Conservation (phyloP, 805 yeast genomes). For the Saccharomycopsis sp. region DNA sequence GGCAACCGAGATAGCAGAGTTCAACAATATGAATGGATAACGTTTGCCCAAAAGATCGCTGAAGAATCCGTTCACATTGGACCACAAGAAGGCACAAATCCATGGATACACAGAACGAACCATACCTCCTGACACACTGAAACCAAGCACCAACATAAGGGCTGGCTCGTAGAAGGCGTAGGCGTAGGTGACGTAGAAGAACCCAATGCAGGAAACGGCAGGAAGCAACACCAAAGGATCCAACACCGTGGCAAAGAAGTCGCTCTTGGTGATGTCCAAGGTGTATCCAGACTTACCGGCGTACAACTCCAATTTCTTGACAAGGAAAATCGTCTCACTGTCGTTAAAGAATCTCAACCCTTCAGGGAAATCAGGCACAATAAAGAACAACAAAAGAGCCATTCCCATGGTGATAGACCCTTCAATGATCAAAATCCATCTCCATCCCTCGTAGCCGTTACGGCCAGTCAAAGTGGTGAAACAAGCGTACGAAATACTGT, state of each 20-base stretch:
- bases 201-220: slow-evolving; percentile 56
- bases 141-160: slow-evolving; percentile 36
- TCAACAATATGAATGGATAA: slow-evolving; percentile 33
- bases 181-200: slow-evolving; percentile 62
- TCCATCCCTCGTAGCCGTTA: slow-evolving; percentile 37
- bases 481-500: slow-evolving; percentile 38
- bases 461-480: slow-evolving; percentile 27
- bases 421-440: slow-evolving; percentile 47
- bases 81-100: slow-evolving; percentile 12
- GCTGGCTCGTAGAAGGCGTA: slow-evolving; percentile 68
- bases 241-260: slow-evolving; percentile 37
- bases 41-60: slow-evolving; percentile 44
- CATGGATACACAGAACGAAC: slow-evolving; percentile 62
- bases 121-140: slow-evolving; percentile 59
- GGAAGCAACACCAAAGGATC: slow-evolving; percentile 29
- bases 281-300: slow-evolving; percentile 35
- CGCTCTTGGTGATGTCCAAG: neutral
- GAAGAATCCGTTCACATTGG: slow-evolving; percentile 42
- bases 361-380: slow-evolving; percentile 51
- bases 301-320: slow-evolving; percentile 38
- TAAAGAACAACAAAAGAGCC: slow-evolving; percentile 31
- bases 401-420: slow-evolving; percentile 36
- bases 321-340: slow-evolving; percentile 37
- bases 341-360: slow-evolving; percentile 36
- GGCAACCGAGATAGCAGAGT: slow-evolving; percentile 15